Evolutionary conservation across 1,284 basidiomycete genomes (phyloP).

Genomic region (Tylopilus orsonianus): DNA sequence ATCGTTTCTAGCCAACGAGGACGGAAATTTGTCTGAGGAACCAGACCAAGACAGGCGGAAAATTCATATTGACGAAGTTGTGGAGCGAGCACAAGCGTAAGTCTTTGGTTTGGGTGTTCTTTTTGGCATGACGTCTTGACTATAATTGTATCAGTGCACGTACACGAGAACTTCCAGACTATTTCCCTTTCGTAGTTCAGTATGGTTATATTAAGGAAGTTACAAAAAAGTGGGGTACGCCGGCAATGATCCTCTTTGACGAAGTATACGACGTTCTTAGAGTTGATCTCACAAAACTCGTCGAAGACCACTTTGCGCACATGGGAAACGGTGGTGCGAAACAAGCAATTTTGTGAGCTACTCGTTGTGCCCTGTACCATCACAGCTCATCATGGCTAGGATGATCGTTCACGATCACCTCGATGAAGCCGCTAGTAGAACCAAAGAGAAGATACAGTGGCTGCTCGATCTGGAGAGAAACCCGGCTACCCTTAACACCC

Average conservation of each 20-base stretch:
- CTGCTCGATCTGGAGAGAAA: constrained; percentile 50
- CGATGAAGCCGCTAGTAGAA: constrained; percentile 39
- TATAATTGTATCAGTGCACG: constrained; percentile 46
- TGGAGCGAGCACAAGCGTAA: constrained; percentile 47
- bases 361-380: neutral
- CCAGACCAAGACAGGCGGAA: constrained; percentile 13
- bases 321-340: constrained; percentile 55
- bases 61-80: constrained; percentile 61
- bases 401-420: constrained; percentile 49
- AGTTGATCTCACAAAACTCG: constrained; percentile 41
- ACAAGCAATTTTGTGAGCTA: constrained; percentile 51
- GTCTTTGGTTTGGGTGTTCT: constrained; percentile 14
- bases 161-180: constrained; percentile 66
- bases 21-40: constrained; percentile 18
- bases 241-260: constrained; percentile 50
- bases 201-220: constrained; percentile 46
- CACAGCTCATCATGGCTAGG: constrained; percentile 29
- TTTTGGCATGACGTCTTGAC: neutral
- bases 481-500: constrained; percentile 58
- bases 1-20: constrained; percentile 47
- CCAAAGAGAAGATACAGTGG: constrained; percentile 48
- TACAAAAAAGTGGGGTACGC: constrained; percentile 48
- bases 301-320: constrained; percentile 47
- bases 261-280: constrained; percentile 40
- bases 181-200: constrained; percentile 63